Evolutionary conservation across 1,284 basidiomycete genomes (phyloP), one percentile per base, ranked within the genome.

Genomic region (Cutaneotrichosporon spelunceum): DNA sequence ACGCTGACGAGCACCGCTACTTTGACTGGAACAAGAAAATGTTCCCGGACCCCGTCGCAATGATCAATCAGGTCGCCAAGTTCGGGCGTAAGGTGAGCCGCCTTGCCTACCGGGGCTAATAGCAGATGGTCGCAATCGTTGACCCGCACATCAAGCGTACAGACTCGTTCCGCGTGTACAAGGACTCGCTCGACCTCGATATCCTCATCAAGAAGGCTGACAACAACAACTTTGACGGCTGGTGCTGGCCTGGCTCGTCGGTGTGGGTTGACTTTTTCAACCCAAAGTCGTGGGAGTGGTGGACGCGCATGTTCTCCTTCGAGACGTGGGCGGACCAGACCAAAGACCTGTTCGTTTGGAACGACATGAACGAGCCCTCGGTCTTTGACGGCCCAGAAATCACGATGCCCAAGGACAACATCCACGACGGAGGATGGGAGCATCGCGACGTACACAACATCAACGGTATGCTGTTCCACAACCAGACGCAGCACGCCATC

Each of bases 291-390:
- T 95, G 91, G 91, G 84, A 87, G 34, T 95, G 93, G 89, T 99
- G 94, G 93, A 87, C 84, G 63, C 81, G 82, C 13, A 82, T 94
- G 64, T 96, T 94, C 82, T 88, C 88, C 74, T 85, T 86, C 29
- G 77, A 79, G 53, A 72, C 79, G 34, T 83, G 81, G 78, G 77
- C 77, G 65, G 79, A 81, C 45, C 81, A 80, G 66, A 91, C 90
- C 1, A 85, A 87, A 53, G 86, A 87, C 70, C 84, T 97, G 11
- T 88, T 88, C 73, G 90, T 98, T 64, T 97, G 94, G 93, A 98
- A 97, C 78, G 95, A 99, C 77, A 99, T 99, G 95, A 98, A 97
- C 74, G 95, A 98, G 90, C 95, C 95, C 1, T 89, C 93, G 4
- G 88, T 99, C 26, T 99, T 99, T 82, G 95, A 97, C 70, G 96